Percentiles rank a stretch among this genome's conserved stretches.
These are phyloP conservation scores for Cyberlindnera maritima DNA, from an alignment of 805 yeast genomes.

Conservation along the genomic window DNA sequence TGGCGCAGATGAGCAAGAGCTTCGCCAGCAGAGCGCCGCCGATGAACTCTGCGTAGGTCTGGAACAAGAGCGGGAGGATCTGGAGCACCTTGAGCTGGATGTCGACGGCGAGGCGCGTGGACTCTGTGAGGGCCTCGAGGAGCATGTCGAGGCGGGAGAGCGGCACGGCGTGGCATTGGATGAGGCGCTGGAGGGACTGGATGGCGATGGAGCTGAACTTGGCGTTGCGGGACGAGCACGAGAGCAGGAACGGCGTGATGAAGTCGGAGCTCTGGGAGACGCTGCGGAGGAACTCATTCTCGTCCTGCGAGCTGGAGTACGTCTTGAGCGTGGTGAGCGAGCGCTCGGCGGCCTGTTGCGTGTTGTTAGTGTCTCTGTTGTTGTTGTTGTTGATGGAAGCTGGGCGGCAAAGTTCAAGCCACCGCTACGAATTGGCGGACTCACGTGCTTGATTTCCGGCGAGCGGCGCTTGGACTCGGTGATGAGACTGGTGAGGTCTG, in stretches of 20 bases:
- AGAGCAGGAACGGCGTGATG: conserved; percentile 64
- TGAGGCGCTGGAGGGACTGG: conserved; percentile 64
- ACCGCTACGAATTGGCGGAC: conserved; percentile 22
- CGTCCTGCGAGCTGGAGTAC: conserved; percentile 30
- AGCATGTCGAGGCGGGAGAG: conserved; percentile 49
- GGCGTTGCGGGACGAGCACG: conserved; percentile 73
- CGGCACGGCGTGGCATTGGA: conserved; percentile 54
- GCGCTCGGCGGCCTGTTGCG: conserved; percentile 38
- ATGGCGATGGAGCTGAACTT: conserved; percentile 71
- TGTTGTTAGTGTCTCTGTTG: not conserved
- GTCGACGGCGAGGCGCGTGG: conserved; percentile 73
- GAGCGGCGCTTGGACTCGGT: conserved; percentile 72
- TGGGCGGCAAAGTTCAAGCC: no score
- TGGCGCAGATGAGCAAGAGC: conserved; percentile 65
- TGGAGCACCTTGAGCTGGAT: conserved; percentile 86
- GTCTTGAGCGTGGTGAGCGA: conserved; percentile 46
- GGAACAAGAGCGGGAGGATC: conserved; percentile 71
- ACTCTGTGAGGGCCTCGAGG: conserved; percentile 66
- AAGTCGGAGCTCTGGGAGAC: conserved; percentile 50
- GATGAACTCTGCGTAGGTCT: conserved; percentile 55
- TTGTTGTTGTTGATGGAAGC: no score
- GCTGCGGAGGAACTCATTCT: conserved; percentile 29
- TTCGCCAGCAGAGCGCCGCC: conserved; percentile 54
- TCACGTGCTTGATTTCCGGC: conserved; percentile 59
- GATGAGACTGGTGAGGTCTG: conserved; percentile 59